Conservation (phyloP, 2,329 filamentous ascomycete genomes). For the Fusarium staphyleae region DNA sequence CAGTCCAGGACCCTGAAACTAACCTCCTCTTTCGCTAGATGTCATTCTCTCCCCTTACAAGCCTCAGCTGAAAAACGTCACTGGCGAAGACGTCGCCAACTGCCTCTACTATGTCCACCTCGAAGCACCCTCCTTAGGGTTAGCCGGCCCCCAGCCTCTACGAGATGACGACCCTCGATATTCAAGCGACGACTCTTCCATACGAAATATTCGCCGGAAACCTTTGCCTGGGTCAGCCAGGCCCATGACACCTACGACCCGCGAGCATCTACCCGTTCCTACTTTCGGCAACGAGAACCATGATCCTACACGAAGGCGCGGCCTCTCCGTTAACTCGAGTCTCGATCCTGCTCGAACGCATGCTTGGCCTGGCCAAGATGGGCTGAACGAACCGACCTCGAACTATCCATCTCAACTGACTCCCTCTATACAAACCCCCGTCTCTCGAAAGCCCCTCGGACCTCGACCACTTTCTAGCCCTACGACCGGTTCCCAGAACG, state of each 20-base stretch:
- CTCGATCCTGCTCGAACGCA: slow-evolving; percentile 18
- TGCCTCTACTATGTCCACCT: slow-evolving; percentile 93
- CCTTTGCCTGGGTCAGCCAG: slow-evolving; percentile 52
- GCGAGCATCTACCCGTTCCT: slow-evolving; percentile 30
- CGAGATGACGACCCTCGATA: slow-evolving; percentile 46
- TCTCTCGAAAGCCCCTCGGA: slow-evolving; percentile 43
- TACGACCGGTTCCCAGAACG: not conserved
- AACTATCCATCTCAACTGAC: slow-evolving; percentile 22
- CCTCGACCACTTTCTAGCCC: slow-evolving; percentile 32
- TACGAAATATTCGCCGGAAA: slow-evolving; percentile 59
- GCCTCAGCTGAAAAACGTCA: slow-evolving; percentile 87
- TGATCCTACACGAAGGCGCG: slow-evolving; percentile 23
- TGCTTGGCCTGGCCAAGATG: slow-evolving; percentile 19
- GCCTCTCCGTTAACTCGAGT: slow-evolving; percentile 33
- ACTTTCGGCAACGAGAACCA: slow-evolving; percentile 16
- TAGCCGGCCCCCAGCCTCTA: slow-evolving; percentile 41
- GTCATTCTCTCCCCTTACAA: slow-evolving; percentile 92
- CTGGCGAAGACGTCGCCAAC: slow-evolving; percentile 82
- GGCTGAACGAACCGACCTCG: slow-evolving; percentile 15
- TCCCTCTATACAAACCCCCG: slow-evolving; percentile 20
- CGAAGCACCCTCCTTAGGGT: slow-evolving; percentile 59
- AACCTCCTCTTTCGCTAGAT: slow-evolving; percentile 61
- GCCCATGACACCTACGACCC: slow-evolving; percentile 39
- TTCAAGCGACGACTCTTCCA: slow-evolving; percentile 53
- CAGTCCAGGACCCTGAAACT: slow-evolving; percentile 26